These are phyloP conservation scores for Bauhinia variegata DNA, from an alignment of 306 rosid species.

Conservation along the genomic window DNA sequence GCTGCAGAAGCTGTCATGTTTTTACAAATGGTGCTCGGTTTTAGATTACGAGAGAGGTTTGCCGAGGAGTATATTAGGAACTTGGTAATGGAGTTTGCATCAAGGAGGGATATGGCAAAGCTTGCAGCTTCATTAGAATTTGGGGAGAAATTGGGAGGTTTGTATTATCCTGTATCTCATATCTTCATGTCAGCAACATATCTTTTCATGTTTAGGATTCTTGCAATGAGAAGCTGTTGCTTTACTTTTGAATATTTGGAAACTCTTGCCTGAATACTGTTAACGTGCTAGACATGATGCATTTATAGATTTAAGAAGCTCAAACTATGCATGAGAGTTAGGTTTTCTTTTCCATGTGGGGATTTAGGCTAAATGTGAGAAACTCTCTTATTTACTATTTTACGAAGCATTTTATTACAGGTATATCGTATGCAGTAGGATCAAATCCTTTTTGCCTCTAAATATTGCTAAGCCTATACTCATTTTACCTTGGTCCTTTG, in stretches of 20 bases:
- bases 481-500: background rate
- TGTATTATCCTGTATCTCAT: slow-evolving; percentile 1
- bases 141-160: slow-evolving; percentile 69
- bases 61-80: slow-evolving; percentile 60
- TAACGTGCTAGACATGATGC: background rate
- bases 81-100: slow-evolving; percentile 59
- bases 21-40: slow-evolving; percentile 74
- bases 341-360: no score
- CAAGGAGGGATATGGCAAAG: slow-evolving; percentile 84
- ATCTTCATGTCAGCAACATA: background rate
- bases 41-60: slow-evolving; percentile 47
- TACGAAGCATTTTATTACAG: background rate
- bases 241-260: slow-evolving; percentile 5
- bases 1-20: slow-evolving; percentile 84
- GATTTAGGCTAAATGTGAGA: no score
- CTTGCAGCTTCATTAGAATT: slow-evolving; percentile 60
- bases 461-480: background rate
- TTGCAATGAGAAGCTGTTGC: background rate
- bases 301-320: background rate
- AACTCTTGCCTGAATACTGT: background rate
- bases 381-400: no score
- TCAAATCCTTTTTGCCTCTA: background rate
- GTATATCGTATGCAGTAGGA: background rate
- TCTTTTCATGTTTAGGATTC: background rate
- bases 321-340: background rate